Percentiles rank a stretch among this genome's conserved stretches.
Evolutionary conservation across 2,329 filamentous ascomycete genomes (phyloP).

Genomic region (Fusarium sp.): DNA sequence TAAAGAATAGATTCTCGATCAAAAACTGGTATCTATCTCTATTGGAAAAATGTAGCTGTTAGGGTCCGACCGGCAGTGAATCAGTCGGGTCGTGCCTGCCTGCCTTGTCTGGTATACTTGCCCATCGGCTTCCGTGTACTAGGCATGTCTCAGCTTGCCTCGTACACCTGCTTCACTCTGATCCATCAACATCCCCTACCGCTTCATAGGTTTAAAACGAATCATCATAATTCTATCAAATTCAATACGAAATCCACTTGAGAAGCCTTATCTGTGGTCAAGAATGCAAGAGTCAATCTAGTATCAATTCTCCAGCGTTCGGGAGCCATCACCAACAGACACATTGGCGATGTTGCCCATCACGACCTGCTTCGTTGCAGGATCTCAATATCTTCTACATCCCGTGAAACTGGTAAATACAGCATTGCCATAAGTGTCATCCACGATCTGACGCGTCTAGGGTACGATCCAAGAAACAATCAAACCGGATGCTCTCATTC

Average conservation of each 20-base stretch:
- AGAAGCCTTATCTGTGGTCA: no score
- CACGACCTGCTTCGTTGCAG: constrained; percentile 53
- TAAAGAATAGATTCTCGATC: neutral
- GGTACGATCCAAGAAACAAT: constrained; percentile 56
- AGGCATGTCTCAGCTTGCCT: constrained; percentile 19
- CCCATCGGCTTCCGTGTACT: neutral
- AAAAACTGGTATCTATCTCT: neutral
- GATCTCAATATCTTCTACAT: constrained; percentile 54
- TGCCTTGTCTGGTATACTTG: neutral
- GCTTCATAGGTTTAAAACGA: neutral
- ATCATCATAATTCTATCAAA: neutral
- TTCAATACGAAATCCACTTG: neutral
- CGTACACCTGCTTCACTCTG: constrained; percentile 3
- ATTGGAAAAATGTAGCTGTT: neutral
- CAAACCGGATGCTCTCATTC: constrained; percentile 54
- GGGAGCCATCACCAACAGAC: neutral
- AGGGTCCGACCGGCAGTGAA: neutral
- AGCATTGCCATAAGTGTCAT: rapidly evolving
- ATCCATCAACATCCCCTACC: neutral
- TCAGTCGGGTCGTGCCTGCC: neutral
- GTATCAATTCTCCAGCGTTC: constrained; percentile 4
- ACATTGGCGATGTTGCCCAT: constrained; percentile 46
- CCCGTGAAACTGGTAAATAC: constrained; percentile 50
- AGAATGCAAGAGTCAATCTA: constrained; percentile 16
- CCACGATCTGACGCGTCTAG: constrained; percentile 39